A percentile compares a stretch with the other conserved stretches of the same genome.
These are phyloP conservation scores for Capronia epimyces DNA, from an alignment of 2,329 filamentous ascomycete genomes.

Conservation along the genomic window DNA sequence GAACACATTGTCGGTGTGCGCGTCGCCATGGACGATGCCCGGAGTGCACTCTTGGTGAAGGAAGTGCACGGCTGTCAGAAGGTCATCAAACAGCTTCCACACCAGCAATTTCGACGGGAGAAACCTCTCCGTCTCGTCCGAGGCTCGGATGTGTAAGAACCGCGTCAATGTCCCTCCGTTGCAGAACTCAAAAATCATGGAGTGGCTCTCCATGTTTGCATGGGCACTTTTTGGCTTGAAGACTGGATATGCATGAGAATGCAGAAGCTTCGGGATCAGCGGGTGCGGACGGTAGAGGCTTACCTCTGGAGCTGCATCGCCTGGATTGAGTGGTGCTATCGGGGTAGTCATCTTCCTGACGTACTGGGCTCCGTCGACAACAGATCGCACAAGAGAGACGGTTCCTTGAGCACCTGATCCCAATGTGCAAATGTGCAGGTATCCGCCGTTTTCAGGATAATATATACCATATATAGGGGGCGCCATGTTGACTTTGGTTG, in stretches of 20 bases:
- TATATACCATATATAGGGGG: conserved; percentile 7
- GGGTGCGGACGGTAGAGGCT: conserved; percentile 4
- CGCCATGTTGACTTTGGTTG: background rate
- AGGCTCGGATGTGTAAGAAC: background rate
- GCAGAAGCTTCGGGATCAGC: conserved; percentile 4
- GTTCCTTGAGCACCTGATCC: conserved; percentile 3
- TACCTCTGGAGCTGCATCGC: conserved; percentile 9
- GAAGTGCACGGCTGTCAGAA: conserved; percentile 3
- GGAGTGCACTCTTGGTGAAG: conserved; percentile 7
- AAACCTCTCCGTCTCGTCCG: background rate
- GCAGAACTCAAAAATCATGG: conserved; percentile 12
- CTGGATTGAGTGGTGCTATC: background rate
- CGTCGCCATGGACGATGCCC: conserved; percentile 5
- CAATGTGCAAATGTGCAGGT: conserved; percentile 1
- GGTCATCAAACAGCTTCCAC: conserved; percentile 10
- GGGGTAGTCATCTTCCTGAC: conserved; percentile 19
- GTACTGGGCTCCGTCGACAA: conserved; percentile 14
- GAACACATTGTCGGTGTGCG: conserved; percentile 15
- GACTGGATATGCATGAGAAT: background rate
- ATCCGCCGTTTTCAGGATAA: conserved; percentile 12
- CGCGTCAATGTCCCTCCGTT: conserved; percentile 15
- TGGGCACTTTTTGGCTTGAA: background rate
- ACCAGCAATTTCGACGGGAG: conserved; percentile 2
- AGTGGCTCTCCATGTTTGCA: conserved; percentile 1
- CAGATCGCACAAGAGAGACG: conserved; percentile 10